phyloP scores from a whole-genome alignment of 129 eudicot genomes.

The Deinandra increscens region DNA sequence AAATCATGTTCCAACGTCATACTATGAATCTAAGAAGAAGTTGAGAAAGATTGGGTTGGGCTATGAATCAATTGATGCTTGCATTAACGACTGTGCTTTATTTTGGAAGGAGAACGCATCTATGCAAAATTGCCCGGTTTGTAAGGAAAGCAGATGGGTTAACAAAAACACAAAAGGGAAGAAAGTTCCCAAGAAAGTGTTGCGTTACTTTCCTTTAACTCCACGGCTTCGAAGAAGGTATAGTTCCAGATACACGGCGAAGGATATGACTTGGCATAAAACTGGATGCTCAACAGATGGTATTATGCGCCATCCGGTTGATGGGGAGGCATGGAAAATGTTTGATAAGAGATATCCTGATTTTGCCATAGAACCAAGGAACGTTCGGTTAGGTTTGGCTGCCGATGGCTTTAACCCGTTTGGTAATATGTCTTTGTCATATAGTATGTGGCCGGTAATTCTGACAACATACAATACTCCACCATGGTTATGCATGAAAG shows the following conservation, averaged over 20 bases:
- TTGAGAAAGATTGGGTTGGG: neutral
- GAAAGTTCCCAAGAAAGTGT: neutral
- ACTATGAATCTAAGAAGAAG: constrained; percentile 9
- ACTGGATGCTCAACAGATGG: neutral
- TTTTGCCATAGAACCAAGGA: no score
- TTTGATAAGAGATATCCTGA: no score
- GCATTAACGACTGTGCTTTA: neutral
- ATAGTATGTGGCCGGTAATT: no score
- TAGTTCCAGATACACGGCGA: neutral
- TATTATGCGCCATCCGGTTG: no score
- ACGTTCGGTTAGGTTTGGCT: no score
- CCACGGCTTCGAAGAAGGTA: neutral
- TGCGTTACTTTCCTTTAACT: no score
- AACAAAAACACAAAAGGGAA: neutral
- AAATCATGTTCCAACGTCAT: neutral
- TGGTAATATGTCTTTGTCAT: no score
- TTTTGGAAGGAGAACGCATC: neutral
- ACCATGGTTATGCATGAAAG: no score
- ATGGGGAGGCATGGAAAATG: no score
- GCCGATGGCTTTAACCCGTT: no score
- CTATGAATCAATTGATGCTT: constrained; percentile 1
- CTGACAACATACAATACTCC: no score
- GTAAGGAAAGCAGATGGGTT: neutral
- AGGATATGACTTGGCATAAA: neutral
- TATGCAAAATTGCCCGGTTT: no score